A percentile compares a stretch with the other conserved stretches of the same genome.
Evolutionary conservation across 2,329 filamentous ascomycete genomes (phyloP).

Genomic region (Lecanicillium sp.): DNA sequence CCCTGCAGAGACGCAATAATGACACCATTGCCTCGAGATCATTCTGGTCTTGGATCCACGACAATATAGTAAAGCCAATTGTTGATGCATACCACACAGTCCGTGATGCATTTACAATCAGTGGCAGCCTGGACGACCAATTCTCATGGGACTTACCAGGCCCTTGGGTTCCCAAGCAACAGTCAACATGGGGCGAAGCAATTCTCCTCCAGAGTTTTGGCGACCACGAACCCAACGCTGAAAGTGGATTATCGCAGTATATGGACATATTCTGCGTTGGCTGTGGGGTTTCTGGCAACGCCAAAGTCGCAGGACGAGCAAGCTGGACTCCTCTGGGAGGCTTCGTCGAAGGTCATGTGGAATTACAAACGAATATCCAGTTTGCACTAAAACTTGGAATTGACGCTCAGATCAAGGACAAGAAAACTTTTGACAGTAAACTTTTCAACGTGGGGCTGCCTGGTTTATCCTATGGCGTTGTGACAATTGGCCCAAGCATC

Average conservation of each 20-base stretch:
- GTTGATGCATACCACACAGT: conserved; percentile 4
- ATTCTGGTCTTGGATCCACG: conserved; percentile 1
- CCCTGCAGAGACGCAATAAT: not conserved
- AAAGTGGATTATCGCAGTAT: conserved; percentile 5
- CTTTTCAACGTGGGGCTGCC: conserved; percentile 18
- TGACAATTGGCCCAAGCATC: conserved; percentile 18
- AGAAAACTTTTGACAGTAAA: conserved; percentile 12
- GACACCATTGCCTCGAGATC: not conserved
- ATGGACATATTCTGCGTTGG: conserved; percentile 22
- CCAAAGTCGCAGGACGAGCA: conserved; percentile 17
- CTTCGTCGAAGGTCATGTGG: conserved; percentile 17
- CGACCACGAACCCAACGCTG: not conserved
- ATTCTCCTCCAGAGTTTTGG: conserved; percentile 20
- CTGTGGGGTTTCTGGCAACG: conserved; percentile 19
- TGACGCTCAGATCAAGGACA: conserved; percentile 16
- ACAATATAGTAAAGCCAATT: conserved; percentile 5
- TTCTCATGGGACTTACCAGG: conserved; percentile 10
- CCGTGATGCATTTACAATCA: conserved; percentile 8
- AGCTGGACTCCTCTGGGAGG: conserved; percentile 16
- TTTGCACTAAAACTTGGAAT: conserved; percentile 21
- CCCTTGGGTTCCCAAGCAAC: conserved; percentile 12
- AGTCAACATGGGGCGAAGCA: conserved; percentile 20
- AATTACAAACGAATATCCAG: conserved; percentile 15
- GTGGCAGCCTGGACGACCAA: conserved; percentile 14
- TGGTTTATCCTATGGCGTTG: conserved; percentile 16